Base-by-base conservation (phyloP, 768 basidiomycete genomes). In the Russula virescens region DNA sequence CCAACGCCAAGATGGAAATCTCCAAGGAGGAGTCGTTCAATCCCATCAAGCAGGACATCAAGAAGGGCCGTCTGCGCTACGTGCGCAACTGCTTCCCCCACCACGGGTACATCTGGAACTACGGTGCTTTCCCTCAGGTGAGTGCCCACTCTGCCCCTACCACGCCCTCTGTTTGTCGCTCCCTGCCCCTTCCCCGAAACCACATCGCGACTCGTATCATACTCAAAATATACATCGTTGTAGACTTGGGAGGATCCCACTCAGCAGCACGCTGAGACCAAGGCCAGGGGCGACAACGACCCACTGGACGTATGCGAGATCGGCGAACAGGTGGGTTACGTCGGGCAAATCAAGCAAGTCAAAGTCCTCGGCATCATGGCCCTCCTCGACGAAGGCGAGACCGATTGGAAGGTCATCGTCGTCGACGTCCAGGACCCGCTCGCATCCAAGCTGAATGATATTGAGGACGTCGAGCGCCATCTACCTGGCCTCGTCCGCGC, bases 331-430 rank as follows among this genome's bases (percentile, higher is more conserved):
- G 91, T 98, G 70, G 97, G 96, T 68, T 93, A 94, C 75, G 85
- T 87, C 66, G 97, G 97, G 61, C 95, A 98, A 75, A 84, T 99
- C 76, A 99, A 98, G 81, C 97, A 98, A 76, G 97, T 99, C 85
- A 99, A 99, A 82, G 91, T 99, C 68, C 91, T 99, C 71, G 97
- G 97, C 65, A 96, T 98, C 84, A 98, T 98, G 96, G 97, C 97
- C 61, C 82, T 98, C 62, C 87, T 98, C 68, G 97, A 99, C 73
- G 97, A 98, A 75, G 97, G 97, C 70, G 97, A 98, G 81, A 98
- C 97, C 68, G 97, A 98, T 81, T 99, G 97, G 97, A 99, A 99
- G 78, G 91, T 99, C 79, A 85, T 99, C 76, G 97, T 96, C 73
- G 93, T 98, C 68, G 97, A 98, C 74, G 84, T 97, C 65, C 84